Evolutionary conservation across 352 stramenopile genomes (phyloP).

Genomic region (Phytopythium chamaehyphon): DNA sequence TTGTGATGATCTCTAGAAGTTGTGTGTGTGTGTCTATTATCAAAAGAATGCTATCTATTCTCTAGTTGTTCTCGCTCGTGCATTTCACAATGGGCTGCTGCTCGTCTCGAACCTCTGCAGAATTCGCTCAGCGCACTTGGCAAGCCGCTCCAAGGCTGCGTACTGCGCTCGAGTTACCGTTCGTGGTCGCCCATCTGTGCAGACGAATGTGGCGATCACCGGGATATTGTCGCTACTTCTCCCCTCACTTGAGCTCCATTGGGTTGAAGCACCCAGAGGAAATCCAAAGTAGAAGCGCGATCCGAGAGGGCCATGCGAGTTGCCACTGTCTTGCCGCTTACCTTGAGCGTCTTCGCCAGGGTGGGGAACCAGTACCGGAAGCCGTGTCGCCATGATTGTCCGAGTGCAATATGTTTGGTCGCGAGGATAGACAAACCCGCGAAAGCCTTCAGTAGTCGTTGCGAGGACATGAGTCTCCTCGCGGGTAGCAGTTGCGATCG

Average conservation of each 20-base stretch:
- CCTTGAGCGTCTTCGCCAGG: slow-evolving; percentile 47
- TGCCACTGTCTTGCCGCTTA: slow-evolving; percentile 18
- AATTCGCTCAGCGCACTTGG: slow-evolving; percentile 29
- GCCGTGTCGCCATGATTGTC: slow-evolving; percentile 34
- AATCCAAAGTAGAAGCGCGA: slow-evolving; percentile 58
- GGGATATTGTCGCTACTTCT: slow-evolving; percentile 12
- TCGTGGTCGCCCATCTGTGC: slow-evolving; percentile 29
- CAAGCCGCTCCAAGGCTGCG: slow-evolving; percentile 21
- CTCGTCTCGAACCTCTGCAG: slow-evolving; percentile 15
- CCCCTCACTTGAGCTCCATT: too few relatives aligned
- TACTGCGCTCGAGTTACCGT: slow-evolving; percentile 42
- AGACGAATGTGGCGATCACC: slow-evolving; percentile 45
- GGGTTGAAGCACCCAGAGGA: slow-evolving; percentile 15
- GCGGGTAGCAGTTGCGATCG: slow-evolving; percentile 40
- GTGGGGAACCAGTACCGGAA: slow-evolving; percentile 44
- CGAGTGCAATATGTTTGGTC: slow-evolving; percentile 46
- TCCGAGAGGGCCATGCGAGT: slow-evolving; percentile 19
- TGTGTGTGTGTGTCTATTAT: too few relatives aligned
- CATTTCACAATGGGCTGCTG: too few relatives aligned
- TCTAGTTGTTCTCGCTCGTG: too few relatives aligned
- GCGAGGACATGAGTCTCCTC: slow-evolving; percentile 35
- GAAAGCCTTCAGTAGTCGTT: slow-evolving; percentile 22
- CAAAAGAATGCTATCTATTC: too few relatives aligned
- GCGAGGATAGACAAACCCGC: slow-evolving; percentile 25
- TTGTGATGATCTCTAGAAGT: too few relatives aligned